These are phyloP conservation scores for Rhynchosporium agropyri DNA, from an alignment of 2,329 filamentous ascomycete genomes.

Conservation along the genomic window DNA sequence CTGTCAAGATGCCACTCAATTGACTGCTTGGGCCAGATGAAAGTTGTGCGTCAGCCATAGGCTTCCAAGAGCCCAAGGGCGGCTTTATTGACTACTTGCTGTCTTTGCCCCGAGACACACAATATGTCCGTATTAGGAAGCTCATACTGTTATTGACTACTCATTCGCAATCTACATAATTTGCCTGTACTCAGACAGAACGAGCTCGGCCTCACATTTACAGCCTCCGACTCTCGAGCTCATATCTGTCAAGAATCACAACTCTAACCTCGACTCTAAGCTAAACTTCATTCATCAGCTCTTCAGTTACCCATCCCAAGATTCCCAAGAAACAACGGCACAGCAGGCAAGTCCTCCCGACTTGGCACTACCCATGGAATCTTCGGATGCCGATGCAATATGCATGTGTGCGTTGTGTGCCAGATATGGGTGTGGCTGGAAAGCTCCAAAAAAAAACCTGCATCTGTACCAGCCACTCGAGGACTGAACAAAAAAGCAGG, in stretches of 20 bases:
- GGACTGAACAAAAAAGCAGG: background rate
- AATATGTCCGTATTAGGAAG: slow-evolving; percentile 1
- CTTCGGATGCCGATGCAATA: slow-evolving; percentile 3
- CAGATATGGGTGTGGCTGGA: slow-evolving; percentile 7
- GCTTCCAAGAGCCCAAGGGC: background rate
- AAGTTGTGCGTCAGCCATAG: background rate
- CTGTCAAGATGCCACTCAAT: background rate
- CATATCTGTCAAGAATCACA: background rate
- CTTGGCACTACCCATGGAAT: slow-evolving; percentile 12
- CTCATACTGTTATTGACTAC: slow-evolving; percentile 2
- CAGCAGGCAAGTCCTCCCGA: slow-evolving; percentile 7
- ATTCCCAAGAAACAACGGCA: background rate
- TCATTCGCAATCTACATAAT: background rate
- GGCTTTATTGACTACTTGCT: background rate
- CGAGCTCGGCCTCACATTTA: too few species aligned
- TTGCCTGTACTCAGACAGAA: too few species aligned
- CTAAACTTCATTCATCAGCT: background rate
- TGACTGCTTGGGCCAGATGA: background rate
- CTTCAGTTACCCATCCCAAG: background rate
- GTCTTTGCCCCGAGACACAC: background rate
- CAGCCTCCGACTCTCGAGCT: background rate
- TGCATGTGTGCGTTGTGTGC: background rate
- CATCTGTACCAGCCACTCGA: background rate
- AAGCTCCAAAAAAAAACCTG: background rate
- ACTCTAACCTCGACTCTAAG: background rate